Conservation (phyloP, 805 yeast genomes). For the Nakazawaea siamensis region DNA sequence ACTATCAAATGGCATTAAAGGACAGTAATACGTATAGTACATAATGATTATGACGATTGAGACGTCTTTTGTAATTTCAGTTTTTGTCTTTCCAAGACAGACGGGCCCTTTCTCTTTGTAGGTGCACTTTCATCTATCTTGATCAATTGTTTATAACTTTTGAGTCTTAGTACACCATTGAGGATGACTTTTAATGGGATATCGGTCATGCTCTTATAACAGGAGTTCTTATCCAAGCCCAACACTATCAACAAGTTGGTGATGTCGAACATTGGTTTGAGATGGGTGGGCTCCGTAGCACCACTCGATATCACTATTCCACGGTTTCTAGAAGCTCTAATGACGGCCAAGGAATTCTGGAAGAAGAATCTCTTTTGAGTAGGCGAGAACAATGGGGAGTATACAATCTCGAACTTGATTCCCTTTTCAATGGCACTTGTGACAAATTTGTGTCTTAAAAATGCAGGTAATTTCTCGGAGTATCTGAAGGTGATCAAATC, state of each 20-base stretch:
- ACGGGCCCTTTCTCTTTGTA: conserved; percentile 18
- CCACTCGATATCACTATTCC: conserved; percentile 81
- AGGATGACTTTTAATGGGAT: conserved; percentile 58
- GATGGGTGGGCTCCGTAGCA: conserved; percentile 43
- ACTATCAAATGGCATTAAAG: conserved; percentile 5
- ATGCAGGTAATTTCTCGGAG: conserved; percentile 58
- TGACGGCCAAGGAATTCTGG: conserved; percentile 61
- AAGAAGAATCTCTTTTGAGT: conserved; percentile 47
- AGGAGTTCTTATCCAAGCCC: conserved; percentile 61
- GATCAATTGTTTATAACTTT: conserved; percentile 73
- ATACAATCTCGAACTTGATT: conserved; percentile 70
- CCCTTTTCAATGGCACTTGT: conserved; percentile 83
- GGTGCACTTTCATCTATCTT: conserved; percentile 12
- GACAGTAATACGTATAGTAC: conserved; percentile 3
- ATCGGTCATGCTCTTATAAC: conserved; percentile 49
- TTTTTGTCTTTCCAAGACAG: conserved; percentile 14
- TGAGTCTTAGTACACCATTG: conserved; percentile 65
- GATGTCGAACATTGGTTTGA: conserved; percentile 65
- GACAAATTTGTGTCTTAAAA: conserved; percentile 73
- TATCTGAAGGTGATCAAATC: conserved; percentile 75
- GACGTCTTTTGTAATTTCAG: conserved; percentile 9
- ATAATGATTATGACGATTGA: too few relatives aligned
- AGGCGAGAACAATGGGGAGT: conserved; percentile 41
- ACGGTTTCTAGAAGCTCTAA: conserved; percentile 72
- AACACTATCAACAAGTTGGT: conserved; percentile 55